Percentiles rank a stretch among this genome's conserved stretches.
These are phyloP conservation scores for Cercospora sesami DNA, from an alignment of 2,329 filamentous ascomycete genomes.

Conservation along the genomic window DNA sequence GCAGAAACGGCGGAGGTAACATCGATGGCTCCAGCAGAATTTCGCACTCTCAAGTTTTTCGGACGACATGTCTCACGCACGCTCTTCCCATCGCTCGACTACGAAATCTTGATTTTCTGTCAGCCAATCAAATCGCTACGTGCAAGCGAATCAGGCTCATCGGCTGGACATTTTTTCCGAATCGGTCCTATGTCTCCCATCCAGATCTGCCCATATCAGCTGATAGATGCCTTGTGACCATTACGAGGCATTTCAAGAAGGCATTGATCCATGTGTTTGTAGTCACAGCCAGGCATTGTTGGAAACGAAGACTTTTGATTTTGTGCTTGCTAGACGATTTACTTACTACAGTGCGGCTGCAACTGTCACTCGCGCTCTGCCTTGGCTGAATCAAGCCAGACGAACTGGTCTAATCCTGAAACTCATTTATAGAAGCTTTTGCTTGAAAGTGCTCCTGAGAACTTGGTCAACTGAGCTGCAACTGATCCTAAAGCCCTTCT, in stretches of 20 bases:
- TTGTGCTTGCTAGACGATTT: not conserved
- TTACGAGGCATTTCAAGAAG: not conserved
- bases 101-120: slow-evolving; percentile 3
- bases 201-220: not conserved
- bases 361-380: not conserved
- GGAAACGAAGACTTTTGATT: not conserved
- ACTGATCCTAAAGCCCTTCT: not conserved
- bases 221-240: not conserved
- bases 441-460: not conserved
- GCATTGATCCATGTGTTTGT: not conserved
- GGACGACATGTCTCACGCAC: not conserved
- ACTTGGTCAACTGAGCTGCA: not conserved
- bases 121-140: not conserved
- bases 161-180: not conserved
- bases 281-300: not conserved
- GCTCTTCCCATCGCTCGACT: not conserved
- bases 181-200: not conserved
- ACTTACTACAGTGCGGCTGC: not conserved
- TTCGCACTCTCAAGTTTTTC: slow-evolving; percentile 2
- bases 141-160: not conserved
- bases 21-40: slow-evolving; percentile 4
- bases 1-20: slow-evolving; percentile 2
- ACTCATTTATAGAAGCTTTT: not conserved
- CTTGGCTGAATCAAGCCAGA: not conserved
- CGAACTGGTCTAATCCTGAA: not conserved